Evolutionary conservation across 805 yeast genomes (phyloP), one percentile per base, ranked within the genome.

Genomic region (Teunomyces atbi): DNA sequence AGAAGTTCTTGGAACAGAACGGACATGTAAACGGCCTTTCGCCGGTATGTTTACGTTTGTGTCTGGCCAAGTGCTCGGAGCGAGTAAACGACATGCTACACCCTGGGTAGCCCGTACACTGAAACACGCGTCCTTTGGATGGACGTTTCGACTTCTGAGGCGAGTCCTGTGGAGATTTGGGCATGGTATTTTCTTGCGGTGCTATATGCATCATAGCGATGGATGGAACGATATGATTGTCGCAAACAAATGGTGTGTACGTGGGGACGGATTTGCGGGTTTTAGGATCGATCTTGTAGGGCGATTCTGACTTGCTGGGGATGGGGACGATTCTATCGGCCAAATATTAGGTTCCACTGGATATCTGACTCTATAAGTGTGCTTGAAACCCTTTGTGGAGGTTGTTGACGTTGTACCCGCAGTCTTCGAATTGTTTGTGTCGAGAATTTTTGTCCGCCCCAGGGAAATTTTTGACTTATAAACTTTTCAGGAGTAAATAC

Each of bases 21-120:
- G 84, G 85, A 64, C 97, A 90, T 45, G 86, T 82, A 63, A 89
- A 90, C 2, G 97, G 97, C 47, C 96, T 74, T 64, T 90, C 97
- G 36, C 97, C 97, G 0, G 97, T 91, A 63, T 90, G 97, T 58
- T 90, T 91, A 48, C 97, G 72, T 45, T 91, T 85, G 68, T 90
- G 97, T 48, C 97, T 75, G 1, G 96, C 96, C 55, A 90, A 75
- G 66, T 91, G 97, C 62, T 91, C 97, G 6, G 94, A 84, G 42
- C 97, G 74, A 2, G 96, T 87, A 65, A 90, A 90, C 5, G 91
- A 78, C 96, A 91, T 90, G 46, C 71, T 73, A 66, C 97, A 90
- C 54, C 85, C 90, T 16, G 89, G 89, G 61, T 78, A 91, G 2
- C 96, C 96, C 1, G 85, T 71, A 65, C 97, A 90, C 60, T 83